phyloP scores from a whole-genome alignment of 129 eudicot genomes.

The Pulicaria dysenterica region DNA sequence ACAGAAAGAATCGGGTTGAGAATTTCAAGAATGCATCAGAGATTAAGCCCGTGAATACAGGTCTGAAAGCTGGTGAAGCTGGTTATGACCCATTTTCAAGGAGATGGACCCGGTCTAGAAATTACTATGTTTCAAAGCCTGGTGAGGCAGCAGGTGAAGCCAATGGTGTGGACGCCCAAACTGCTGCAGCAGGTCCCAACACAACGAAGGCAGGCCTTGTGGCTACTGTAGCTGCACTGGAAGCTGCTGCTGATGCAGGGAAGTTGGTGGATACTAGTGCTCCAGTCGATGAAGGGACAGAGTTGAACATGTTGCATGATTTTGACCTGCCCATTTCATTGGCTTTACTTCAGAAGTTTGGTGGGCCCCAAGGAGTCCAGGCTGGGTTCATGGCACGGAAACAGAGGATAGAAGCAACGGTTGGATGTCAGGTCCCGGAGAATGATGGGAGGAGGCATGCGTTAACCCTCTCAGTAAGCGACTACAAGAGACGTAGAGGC shows the following conservation, averaged over 20 bases:
- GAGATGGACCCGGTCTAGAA: constrained; percentile 93
- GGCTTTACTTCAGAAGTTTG: constrained; percentile 71
- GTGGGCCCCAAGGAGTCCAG: constrained; percentile 83
- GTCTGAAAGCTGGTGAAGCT: constrained; percentile 86
- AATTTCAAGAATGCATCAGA: constrained; percentile 89
- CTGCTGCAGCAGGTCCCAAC: constrained; percentile 26
- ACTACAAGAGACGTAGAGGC: constrained; percentile 93
- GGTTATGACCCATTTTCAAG: constrained; percentile 99
- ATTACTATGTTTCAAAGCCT: constrained; percentile 65
- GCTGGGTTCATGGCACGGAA: constrained; percentile 92
- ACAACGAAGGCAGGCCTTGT: constrained; percentile 50
- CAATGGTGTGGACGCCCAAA: constrained; percentile 37
- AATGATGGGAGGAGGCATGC: constrained; percentile 92
- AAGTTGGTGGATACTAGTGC: constrained; percentile 95
- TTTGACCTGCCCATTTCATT: constrained; percentile 84
- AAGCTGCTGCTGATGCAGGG: constrained; percentile 91
- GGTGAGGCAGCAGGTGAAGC: constrained; percentile 48
- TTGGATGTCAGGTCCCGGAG: constrained; percentile 79
- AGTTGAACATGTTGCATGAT: constrained; percentile 66
- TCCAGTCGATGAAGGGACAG: constrained; percentile 90
- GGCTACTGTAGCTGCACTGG: constrained; percentile 83
- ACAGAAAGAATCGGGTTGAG: constrained; percentile 82
- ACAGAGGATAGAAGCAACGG: constrained; percentile 85
- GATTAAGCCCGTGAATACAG: constrained; percentile 48
- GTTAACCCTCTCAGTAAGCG: constrained; percentile 76